Conservation (phyloP, 176 grass and related monocot species). For the Phragmites australis region DNA sequence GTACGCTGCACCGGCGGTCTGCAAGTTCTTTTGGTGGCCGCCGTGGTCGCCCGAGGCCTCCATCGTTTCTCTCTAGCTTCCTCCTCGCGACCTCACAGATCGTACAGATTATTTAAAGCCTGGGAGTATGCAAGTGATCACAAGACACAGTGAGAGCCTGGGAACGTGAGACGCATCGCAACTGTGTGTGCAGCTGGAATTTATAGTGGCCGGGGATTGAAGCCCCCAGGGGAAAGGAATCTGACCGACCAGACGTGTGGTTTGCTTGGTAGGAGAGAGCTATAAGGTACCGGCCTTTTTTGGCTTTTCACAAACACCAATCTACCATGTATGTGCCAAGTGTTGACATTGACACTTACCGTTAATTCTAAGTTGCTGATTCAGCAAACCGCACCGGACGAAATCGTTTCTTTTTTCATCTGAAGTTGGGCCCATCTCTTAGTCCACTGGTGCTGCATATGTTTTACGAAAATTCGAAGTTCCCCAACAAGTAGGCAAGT, state of each 20-base stretch:
- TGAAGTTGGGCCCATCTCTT: background rate
- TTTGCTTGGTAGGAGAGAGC: slow-evolving; percentile 10
- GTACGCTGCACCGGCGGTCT: background rate
- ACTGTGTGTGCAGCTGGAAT: background rate
- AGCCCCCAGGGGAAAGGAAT: slow-evolving; percentile 17
- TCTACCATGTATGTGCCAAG: background rate
- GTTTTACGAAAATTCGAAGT: too few relatives aligned
- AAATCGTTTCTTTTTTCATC: background rate
- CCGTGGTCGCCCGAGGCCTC: slow-evolving; percentile 24
- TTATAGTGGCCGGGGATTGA: slow-evolving; percentile 1
- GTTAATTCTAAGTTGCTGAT: background rate
- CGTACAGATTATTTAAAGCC: too few relatives aligned
- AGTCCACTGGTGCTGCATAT: too few relatives aligned
- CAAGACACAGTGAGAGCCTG: background rate
- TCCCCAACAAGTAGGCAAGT: too few relatives aligned
- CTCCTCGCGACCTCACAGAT: background rate
- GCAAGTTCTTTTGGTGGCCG: slow-evolving; percentile 11
- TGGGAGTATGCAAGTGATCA: background rate
- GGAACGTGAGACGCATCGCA: background rate
- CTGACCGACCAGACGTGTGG: background rate
- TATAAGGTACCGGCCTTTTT: background rate
- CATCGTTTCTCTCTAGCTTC: slow-evolving; percentile 26
- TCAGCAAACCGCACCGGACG: background rate
- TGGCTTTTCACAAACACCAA: background rate
- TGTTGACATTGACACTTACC: background rate